Percentiles rank a stretch among this genome's conserved stretches.
Evolutionary conservation across 805 yeast genomes (phyloP).

Genomic region (Cyberlindnera samutprakarnensis): DNA sequence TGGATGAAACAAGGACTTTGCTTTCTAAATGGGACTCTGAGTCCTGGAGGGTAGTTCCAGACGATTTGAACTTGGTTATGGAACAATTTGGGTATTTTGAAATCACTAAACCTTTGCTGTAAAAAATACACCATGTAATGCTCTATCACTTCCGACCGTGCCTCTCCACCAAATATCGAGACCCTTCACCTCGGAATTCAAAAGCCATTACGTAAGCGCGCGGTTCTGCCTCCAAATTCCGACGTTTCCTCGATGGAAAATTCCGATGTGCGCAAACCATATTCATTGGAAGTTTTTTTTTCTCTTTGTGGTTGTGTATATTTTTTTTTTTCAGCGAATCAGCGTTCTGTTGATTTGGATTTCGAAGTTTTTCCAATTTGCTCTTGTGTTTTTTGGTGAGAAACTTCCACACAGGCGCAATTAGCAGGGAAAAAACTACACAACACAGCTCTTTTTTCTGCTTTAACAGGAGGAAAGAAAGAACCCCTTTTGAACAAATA

Average conservation of each 20-base stretch:
- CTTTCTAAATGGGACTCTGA: slow-evolving; percentile 23
- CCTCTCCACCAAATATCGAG: neutral
- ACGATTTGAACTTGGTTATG: slow-evolving; percentile 23
- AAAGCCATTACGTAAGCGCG: neutral
- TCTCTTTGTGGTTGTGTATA: neutral
- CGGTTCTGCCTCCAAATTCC: too few species aligned
- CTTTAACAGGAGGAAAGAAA: neutral
- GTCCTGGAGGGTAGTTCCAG: slow-evolving; percentile 28
- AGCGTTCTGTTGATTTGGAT: slow-evolving; percentile 20
- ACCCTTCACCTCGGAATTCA: neutral
- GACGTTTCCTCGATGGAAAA: too few species aligned
- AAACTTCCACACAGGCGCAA: neutral
- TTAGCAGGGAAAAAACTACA: neutral
- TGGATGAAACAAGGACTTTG: slow-evolving; percentile 10
- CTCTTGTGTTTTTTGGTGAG: neutral
- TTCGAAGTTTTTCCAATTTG: slow-evolving; percentile 8
- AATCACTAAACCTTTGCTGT: too few species aligned
- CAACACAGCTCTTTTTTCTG: neutral
- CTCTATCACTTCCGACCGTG: too few species aligned
- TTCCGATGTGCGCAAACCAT: too few species aligned
- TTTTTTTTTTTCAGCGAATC: slow-evolving; percentile 21
- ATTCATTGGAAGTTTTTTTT: too few species aligned
- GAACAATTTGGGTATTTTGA: slow-evolving; percentile 3
- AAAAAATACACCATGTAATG: too few species aligned
- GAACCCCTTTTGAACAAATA: neutral